Base-by-base conservation (phyloP, 1,139 yeast species). In the Scheffersomyces segobiensis region DNA sequence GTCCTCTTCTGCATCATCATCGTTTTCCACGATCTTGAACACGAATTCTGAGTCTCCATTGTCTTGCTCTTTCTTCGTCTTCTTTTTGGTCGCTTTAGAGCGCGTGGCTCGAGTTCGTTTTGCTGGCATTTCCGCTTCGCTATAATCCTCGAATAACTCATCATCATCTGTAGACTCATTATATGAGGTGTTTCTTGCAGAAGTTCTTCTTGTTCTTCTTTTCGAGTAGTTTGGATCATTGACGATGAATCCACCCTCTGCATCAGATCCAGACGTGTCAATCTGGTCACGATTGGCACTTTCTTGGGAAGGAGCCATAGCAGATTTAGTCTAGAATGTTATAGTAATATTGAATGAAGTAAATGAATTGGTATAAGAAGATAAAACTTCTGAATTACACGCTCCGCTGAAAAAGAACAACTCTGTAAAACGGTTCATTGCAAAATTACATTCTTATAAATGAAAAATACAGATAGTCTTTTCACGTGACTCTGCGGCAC, bases 221-320 rank as follows among this genome's bases (percentile, higher is more conserved):
- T 58, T 58, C 59, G 57, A 56, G 56, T 58, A 54, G 50, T 50
- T 57, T 56, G 77, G 74, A 62, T 81, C 84, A 60, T 78, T 73
- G 4, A 71, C 69, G 7, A 82, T 66, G 62, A 81, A 81, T 17
- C 85, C 85, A 2, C 85, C 85, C 32, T 63, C 67, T 12, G 47
- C 56, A 12, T 59, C 65, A 2, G 50, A 48, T 14, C 26, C 21
- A 48, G 50, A 48, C 24, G 50, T 20, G 50, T 48, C 50, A 20
- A 48, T 14, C 50, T 48, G 24, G 50, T 20, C 20, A 8, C 26
- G 0, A 5, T 14, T 24, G n/a, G 50, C 7, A 48, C n/a, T 21
- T 48, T 48, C 50, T 48, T 48, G 50, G 18, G 50, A 20, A 20
- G 50, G 50, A 14, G 50, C 50, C 50, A 48, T 48, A 12, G 17